Evolutionary conservation across 257 asterid species (phyloP), one percentile per base, ranked within the genome.

Genomic region (Dorcoceras hygrometricum): DNA sequence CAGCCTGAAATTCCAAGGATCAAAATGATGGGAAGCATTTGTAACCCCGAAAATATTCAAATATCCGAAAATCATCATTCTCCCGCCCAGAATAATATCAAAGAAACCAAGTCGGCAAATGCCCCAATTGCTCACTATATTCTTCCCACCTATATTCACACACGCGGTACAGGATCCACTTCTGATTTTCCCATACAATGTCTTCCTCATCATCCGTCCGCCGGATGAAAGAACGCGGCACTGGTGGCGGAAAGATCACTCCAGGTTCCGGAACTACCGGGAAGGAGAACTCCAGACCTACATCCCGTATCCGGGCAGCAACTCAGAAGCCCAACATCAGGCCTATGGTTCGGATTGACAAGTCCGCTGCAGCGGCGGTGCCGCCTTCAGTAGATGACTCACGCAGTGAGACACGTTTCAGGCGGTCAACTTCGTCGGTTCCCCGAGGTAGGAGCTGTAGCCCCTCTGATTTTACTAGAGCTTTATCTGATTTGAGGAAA

Each of bases 371-470:
- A 28, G 84, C 71, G 1, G 72, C 62, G 27, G 36, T 65, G 36
- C 75, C 51, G 57, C 26, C 32, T 28, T 7, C 32, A 66, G 61
- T 48, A 32, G 84, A 63, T 28, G 84, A 64, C 5, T 11, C 65
- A 7, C 76, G 77, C 24, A 67, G 54, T 2, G 85, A 82, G 59
- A 64, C 84, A 8, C 94, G 85, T 62, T 57, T 69, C 34, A 71
- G 91, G 73, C 62, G 78, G 85, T 87, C 93, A 8, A 76, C 86
- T 63, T 75, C 89, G 3, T 82, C 96, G 10, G 86, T 84, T 26
- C 85, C 91, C 51, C 82, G 95, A 85, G 96, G 91, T 83, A 83
- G 96, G 85, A 87, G 90, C 74, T 73, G 86, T 79, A 87, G 95
- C 65, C 96, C 96, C 10, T 83, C 78, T 69, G 87, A 83, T 18